phyloP scores from a whole-genome alignment of 1,284 basidiomycete genomes.

The Fomitopsis betulina region DNA sequence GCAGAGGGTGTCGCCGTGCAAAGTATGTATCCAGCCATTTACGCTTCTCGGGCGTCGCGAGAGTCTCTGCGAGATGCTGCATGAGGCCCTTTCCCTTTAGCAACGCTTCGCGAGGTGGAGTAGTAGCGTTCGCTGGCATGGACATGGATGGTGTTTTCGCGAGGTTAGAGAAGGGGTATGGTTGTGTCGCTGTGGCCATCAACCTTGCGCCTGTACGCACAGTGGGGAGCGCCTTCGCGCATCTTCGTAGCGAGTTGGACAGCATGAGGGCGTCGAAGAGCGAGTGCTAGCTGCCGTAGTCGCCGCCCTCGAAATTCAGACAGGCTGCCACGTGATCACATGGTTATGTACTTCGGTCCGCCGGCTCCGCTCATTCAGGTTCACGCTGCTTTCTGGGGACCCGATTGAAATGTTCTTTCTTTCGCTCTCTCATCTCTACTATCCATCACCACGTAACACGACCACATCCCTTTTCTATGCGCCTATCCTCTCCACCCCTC shows the following conservation, averaged over 20 bases:
- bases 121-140: conserved; percentile 28
- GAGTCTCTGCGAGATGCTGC: conserved; percentile 63
- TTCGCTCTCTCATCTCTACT: not conserved
- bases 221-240: conserved; percentile 41
- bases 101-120: conserved; percentile 42
- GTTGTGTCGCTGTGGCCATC: conserved; percentile 39
- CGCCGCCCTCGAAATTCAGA: not conserved
- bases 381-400: not conserved
- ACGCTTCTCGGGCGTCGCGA: conserved; percentile 66
- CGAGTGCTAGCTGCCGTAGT: not conserved
- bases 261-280: conserved; percentile 16
- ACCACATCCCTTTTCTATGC: no score
- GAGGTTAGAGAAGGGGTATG: conserved; percentile 75
- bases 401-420: not conserved
- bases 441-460: not conserved
- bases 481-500: no score
- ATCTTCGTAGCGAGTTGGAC: conserved; percentile 21
- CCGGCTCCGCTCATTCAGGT: not conserved
- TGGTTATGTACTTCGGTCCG: not conserved
- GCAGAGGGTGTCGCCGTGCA: conserved; percentile 58
- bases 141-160: conserved; percentile 52
- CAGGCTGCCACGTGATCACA: not conserved
- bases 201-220: conserved; percentile 19
- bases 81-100: conserved; percentile 76
- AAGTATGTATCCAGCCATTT: conserved; percentile 67